Percentiles rank a stretch among this genome's conserved stretches.
Evolutionary conservation across 2,329 filamentous ascomycete species (phyloP).

Genomic region (Dactylonectria estremocensis): DNA sequence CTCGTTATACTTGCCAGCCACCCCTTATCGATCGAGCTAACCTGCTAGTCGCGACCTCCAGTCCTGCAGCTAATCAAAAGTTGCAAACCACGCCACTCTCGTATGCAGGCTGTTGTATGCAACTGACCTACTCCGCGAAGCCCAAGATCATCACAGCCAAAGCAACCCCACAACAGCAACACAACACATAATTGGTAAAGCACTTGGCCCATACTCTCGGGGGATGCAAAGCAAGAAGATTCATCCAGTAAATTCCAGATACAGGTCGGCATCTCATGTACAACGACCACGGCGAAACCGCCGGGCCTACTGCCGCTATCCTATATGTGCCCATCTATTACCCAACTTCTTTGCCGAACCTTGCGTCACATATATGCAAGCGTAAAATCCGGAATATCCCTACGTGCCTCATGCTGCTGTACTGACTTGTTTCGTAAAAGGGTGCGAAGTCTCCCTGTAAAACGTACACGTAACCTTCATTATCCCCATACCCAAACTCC

Average conservation of each 20-base stretch:
- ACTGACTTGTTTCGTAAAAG: constrained; percentile 16
- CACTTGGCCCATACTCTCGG: background rate
- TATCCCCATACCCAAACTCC: constrained; percentile 44
- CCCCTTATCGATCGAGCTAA: background rate
- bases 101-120: background rate
- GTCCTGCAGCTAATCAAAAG: background rate
- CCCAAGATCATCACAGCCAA: background rate
- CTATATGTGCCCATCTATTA: constrained; percentile 23
- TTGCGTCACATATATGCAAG: constrained; percentile 1
- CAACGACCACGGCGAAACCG: constrained; percentile 8
- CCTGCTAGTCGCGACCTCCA: background rate
- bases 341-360: constrained; percentile 13
- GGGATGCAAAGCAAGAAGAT: background rate
- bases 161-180: background rate
- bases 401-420: constrained; percentile 18
- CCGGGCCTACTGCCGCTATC: constrained; percentile 2
- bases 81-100: background rate
- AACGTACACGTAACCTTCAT: constrained; percentile 26
- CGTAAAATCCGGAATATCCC: constrained; percentile 14
- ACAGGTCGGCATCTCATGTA: constrained; percentile 19
- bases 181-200: background rate
- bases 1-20: background rate
- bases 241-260: constrained; percentile 2
- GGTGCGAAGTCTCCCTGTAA: background rate
- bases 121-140: background rate